phyloP scores from a whole-genome alignment of 2,329 filamentous ascomycete genomes.

The Fusarium floridanum region DNA sequence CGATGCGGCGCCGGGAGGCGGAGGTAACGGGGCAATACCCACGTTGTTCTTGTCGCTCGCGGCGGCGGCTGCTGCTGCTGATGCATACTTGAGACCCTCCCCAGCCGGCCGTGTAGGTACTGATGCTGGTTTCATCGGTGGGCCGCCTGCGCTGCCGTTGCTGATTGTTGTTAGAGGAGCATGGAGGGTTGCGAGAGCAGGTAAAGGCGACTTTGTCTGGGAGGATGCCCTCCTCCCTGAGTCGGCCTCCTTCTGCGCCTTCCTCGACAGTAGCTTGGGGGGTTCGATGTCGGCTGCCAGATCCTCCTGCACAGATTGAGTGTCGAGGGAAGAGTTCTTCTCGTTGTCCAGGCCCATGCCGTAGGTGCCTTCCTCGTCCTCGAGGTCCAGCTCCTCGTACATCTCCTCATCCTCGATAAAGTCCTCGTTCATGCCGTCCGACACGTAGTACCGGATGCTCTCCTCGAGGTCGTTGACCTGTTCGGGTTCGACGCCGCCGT shows the following conservation, averaged over 20 bases:
- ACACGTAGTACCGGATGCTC: slow-evolving; percentile 93
- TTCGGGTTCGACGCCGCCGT: slow-evolving; percentile 88
- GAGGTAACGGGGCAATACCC: slow-evolving; percentile 92
- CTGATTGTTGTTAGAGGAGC: slow-evolving; percentile 73
- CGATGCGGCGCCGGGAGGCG: slow-evolving; percentile 76
- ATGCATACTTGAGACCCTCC: slow-evolving; percentile 96
- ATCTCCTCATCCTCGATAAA: slow-evolving; percentile 95
- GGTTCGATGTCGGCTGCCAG: slow-evolving; percentile 68
- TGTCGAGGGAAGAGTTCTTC: slow-evolving; percentile 93
- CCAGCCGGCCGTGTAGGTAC: slow-evolving; percentile 86
- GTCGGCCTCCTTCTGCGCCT: slow-evolving; percentile 71
- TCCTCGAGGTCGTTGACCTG: slow-evolving; percentile 92
- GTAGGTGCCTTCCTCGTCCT: slow-evolving; percentile 90
- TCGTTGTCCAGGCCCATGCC: slow-evolving; percentile 86
- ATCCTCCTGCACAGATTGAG: slow-evolving; percentile 92
- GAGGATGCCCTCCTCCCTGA: slow-evolving; percentile 78
- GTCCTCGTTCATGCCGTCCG: slow-evolving; percentile 88
- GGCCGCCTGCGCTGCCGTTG: slow-evolving; percentile 67
- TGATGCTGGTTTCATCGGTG: slow-evolving; percentile 91
- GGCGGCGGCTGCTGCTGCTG: slow-evolving; percentile 92
- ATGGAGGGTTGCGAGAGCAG: slow-evolving; percentile 91
- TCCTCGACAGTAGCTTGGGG: slow-evolving; percentile 62
- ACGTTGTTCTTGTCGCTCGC: slow-evolving; percentile 89
- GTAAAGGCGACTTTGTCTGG: slow-evolving; percentile 93
- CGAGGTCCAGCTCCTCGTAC: slow-evolving; percentile 93